Evolutionary conservation across 1,139 yeast species (phyloP).

Genomic region (Magnusiomyces suaveolens): DNA sequence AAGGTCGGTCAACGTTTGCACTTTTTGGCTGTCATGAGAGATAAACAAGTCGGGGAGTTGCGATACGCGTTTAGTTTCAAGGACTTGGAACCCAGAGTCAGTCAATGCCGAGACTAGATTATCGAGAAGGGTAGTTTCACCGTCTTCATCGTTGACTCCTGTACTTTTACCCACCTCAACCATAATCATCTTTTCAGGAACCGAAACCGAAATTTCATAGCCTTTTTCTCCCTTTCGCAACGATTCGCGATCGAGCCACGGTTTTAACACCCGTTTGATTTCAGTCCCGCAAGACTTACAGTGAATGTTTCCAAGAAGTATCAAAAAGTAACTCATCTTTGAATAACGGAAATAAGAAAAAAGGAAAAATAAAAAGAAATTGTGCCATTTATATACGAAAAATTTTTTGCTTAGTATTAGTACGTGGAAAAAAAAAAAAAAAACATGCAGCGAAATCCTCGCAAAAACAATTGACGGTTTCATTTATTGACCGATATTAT

Average conservation of each 20-base stretch:
- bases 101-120: slow-evolving; percentile 8
- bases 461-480: too few species aligned
- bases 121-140: too few species aligned
- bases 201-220: slow-evolving; percentile 4
- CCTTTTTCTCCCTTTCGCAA: too few species aligned
- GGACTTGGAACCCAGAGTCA: slow-evolving; percentile 28
- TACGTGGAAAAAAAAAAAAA: too few species aligned
- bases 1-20: too few species aligned
- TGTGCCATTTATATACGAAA: not conserved
- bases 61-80: too few species aligned
- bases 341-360: not conserved
- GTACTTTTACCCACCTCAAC: not conserved
- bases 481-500: too few species aligned
- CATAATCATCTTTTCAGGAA: not conserved
- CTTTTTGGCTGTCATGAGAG: too few species aligned
- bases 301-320: slow-evolving; percentile 13
- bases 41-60: too few species aligned
- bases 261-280: not conserved
- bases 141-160: too few species aligned
- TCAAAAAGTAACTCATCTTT: slow-evolving; percentile 10
- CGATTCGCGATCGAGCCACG: slow-evolving; percentile 3
- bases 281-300: slow-evolving; percentile 10
- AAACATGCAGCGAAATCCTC: not conserved
- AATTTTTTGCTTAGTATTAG: not conserved
- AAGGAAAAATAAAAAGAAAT: not conserved